Evolutionary conservation across 1,284 basidiomycete genomes (phyloP), one percentile per base, ranked within the genome.

Genomic region (Papiliotrema flavescens): DNA sequence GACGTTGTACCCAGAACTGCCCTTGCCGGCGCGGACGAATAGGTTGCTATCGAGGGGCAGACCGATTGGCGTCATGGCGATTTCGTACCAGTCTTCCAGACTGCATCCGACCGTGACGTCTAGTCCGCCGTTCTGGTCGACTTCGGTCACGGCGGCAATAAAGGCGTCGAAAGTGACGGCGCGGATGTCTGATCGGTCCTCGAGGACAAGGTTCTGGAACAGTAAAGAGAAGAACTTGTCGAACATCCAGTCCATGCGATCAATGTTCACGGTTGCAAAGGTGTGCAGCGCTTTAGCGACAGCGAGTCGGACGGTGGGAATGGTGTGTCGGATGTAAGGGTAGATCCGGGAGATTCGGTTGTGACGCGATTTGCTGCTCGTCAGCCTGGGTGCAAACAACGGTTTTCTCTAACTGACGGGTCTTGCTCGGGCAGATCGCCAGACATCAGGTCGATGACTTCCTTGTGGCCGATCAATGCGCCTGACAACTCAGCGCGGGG

Each of bases 241-340:
- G 49, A 84, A 80, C 61, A 96, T 83, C 96, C 96, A 98, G 56
- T 86, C 85, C 23, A 43, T 53, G 60, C 83, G 82, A 2, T 81
- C 83, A 34, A 97, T 81, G 0, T 85, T 83, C 4, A 91, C 86
- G 15, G 81, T 80, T 80, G 97, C 86, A 75, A 98, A 94, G 4
- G 89, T 88, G 48, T 86, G 82, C 5, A 98, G 79, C 0, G 93
- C 94, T 58, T 91, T 87, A 53, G 95, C 89, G 6, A 98, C 94
- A 5, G 96, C 88, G 9, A 95, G 81, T 19, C 96, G 90, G 50
- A 99, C 96, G 60, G 87, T 88, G 0, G 89, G 79, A 67, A 99
- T 98, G 0, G 95, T 96, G 76, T 99, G 96, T 13, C 96, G 88
- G 79, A 98, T 95, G 81, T 96, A 98, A 2, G 94, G 90, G 76